Conservation (phyloP, 805 yeast genomes). For the Wickerhamiella alocasiicola region DNA sequence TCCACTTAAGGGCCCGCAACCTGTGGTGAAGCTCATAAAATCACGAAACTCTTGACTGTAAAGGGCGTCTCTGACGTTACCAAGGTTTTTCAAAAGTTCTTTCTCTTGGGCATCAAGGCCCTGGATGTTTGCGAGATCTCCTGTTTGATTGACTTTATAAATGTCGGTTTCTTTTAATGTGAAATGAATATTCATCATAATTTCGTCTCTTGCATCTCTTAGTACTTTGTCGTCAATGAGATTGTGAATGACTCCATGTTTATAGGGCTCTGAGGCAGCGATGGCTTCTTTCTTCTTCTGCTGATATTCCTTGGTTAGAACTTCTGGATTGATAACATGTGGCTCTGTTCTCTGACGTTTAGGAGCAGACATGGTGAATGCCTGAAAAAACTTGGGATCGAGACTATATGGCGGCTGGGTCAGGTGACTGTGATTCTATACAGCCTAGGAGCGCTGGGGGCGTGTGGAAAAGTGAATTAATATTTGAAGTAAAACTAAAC, state of each 20-base stretch:
- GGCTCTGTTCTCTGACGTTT: slow-evolving; percentile 6
- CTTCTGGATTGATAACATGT: slow-evolving; percentile 1
- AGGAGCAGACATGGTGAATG: slow-evolving; percentile 1
- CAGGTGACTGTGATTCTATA: no score
- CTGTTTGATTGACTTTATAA: slow-evolving; percentile 72
- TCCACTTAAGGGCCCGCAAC: slow-evolving; percentile 86
- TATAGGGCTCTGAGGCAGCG: slow-evolving; percentile 56
- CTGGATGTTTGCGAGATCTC: slow-evolving; percentile 84
- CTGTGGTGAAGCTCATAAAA: slow-evolving; percentile 61
- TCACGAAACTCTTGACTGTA: slow-evolving; percentile 80
- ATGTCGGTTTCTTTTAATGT: slow-evolving; percentile 95
- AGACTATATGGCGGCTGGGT: no score
- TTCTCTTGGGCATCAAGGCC: slow-evolving; percentile 72
- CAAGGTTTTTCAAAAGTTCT: slow-evolving; percentile 59
- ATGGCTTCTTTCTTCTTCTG: slow-evolving; percentile 26
- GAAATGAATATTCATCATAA: slow-evolving; percentile 70
- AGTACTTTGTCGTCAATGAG: slow-evolving; percentile 66
- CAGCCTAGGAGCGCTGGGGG: no score
- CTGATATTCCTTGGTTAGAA: slow-evolving; percentile 1
- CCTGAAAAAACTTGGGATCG: no score
- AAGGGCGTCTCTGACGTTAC: slow-evolving; percentile 70
- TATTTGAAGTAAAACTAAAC: no score
- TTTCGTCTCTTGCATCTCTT: slow-evolving; percentile 72
- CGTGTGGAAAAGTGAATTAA: no score
- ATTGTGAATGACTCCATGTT: slow-evolving; percentile 75